phyloP scores from a whole-genome alignment of 139 green algal species.

The Micromonas pusilla region DNA sequence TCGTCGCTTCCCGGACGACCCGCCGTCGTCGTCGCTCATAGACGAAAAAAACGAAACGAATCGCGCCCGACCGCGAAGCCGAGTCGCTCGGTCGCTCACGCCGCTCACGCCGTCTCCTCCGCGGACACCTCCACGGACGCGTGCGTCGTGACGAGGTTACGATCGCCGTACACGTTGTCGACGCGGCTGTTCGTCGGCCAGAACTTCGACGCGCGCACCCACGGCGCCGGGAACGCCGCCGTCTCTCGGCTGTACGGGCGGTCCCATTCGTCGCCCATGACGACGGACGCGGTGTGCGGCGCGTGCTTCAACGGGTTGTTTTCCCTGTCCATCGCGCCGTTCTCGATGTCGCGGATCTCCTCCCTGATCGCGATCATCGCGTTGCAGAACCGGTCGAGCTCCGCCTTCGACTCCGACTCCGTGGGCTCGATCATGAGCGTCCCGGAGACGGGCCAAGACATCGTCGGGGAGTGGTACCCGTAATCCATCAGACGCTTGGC shows the following conservation, averaged over 20 bases:
- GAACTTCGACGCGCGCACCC: conserved; percentile 92
- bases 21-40: too few relatives aligned
- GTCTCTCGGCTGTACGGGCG: conserved; percentile 82
- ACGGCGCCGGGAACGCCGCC: conserved; percentile 85
- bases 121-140: conserved; percentile 14
- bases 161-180: conserved; percentile 98
- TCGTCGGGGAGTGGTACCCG: conserved; percentile 97
- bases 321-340: conserved; percentile 48
- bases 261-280: conserved; percentile 80
- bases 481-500: conserved; percentile 99
- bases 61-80: too few relatives aligned
- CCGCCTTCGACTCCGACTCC: conserved; percentile 79
- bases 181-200: conserved; percentile 85
- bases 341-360: conserved; percentile 84
- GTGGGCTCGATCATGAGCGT: conserved; percentile 99
- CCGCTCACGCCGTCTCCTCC: conserved; percentile 20
- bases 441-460: conserved; percentile 95
- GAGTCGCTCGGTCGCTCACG: too few relatives aligned
- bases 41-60: too few relatives aligned
- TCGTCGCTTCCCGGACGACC: too few relatives aligned
- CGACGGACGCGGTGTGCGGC: conserved; percentile 70
- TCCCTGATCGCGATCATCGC: conserved; percentile 91
- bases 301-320: conserved; percentile 94
- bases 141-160: conserved; percentile 63
- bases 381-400: conserved; percentile 89